Conservation (phyloP, 331 rosid genomes). For the Quercus lobata region DNA sequence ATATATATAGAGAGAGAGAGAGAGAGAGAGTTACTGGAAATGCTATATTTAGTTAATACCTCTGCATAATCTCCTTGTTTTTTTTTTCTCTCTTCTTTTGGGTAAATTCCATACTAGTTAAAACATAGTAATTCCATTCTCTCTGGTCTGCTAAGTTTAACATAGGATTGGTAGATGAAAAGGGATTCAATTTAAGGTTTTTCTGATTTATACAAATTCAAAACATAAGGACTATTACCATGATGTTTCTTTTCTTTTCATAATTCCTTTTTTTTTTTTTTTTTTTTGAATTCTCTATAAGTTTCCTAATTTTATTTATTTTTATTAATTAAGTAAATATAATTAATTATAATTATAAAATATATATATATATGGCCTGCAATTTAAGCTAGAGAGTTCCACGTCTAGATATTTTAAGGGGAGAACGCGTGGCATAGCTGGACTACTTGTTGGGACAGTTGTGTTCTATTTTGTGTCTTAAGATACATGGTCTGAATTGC, state of each 20-base stretch:
- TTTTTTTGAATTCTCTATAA: too few relatives aligned
- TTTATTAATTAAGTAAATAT: not conserved
- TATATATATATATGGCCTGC: not conserved
- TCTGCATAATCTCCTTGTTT: not conserved
- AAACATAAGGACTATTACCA: too few relatives aligned
- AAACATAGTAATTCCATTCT: not conserved
- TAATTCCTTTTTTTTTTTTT: too few relatives aligned
- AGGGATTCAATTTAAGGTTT: too few relatives aligned
- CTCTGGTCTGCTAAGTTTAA: too few relatives aligned
- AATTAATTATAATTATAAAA: not conserved
- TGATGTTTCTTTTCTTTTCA: not conserved
- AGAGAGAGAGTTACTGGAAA: too few relatives aligned
- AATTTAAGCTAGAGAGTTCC: not conserved
- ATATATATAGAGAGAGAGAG: too few relatives aligned
- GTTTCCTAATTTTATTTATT: not conserved
- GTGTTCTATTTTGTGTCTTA: not conserved
- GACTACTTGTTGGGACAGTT: constrained; percentile 12
- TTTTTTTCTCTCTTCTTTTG: not conserved
- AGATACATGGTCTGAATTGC: not conserved
- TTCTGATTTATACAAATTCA: too few relatives aligned
- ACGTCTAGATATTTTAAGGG: too few relatives aligned
- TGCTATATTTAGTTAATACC: not conserved
- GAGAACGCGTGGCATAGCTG: not conserved
- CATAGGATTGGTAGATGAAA: too few relatives aligned
- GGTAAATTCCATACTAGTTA: not conserved